Base-by-base conservation (phyloP, 352 stramenopile species). In the Hyaloperonospora brassicae region DNA sequence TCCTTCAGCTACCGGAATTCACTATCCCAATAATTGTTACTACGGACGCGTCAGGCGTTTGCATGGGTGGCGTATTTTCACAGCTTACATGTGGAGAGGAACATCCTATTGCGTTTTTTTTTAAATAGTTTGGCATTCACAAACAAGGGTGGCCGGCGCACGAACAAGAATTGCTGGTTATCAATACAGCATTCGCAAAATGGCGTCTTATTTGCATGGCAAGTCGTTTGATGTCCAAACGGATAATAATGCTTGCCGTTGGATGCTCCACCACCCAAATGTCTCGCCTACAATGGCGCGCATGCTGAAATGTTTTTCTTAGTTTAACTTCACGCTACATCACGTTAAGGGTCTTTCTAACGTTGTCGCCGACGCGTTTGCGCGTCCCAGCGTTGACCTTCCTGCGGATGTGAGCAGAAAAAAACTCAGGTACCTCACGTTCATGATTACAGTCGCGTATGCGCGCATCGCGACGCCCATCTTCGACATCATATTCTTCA, bases 1-100 rank as follows among this genome's bases (percentile, higher is more conserved):
- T 31, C 56, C 68, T 5, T 3, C 43, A 58, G 17, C 53, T 70
- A 5, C 62, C 62, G 5, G 61, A 64, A 21, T 55, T 61, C 30
- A 49, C 46, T 1, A 22, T 34, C 23, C 39, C 0, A 5, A 76
- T 73, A 13, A 50, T 76, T 11, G 52, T 74, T 0, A 74, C 57
- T 1, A 74, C 55, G 0, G 70, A 79, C 31, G 63, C 63, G 1
- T 70, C 57, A 44, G 11, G 52, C 57, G 38, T 43, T 27, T 62
- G 56, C 50, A 27, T 46, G 13, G 39, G 50, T 47, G 48, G 34
- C 6, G 52, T 55, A 3, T 43, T 48, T 3, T 61, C 22, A 2
- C 36, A 57, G 39, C 13, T 45, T 7, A 21, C 45, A 11, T 21
- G 21, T 22, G 39, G 42, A 59, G 39, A 42, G 53, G 68, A 61